Conservation (phyloP, 148 eudicot genomes). For the Cornus controversa region DNA sequence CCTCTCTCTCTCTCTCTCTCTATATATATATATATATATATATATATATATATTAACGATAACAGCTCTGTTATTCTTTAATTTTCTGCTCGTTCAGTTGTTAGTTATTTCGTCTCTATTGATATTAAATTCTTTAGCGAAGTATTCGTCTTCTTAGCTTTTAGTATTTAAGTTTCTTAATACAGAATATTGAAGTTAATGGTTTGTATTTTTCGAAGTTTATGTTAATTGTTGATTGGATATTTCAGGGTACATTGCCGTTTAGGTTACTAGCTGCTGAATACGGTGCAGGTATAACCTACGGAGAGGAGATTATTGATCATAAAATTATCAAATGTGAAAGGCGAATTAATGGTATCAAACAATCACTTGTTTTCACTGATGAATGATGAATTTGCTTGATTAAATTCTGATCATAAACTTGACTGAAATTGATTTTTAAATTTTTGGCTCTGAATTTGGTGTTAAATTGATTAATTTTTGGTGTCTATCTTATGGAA, state of each 20-base stretch:
- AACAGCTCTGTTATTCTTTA: background rate
- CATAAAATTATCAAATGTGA: conserved; percentile 84
- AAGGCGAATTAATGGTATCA: conserved; percentile 53
- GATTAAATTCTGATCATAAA: too few relatives aligned
- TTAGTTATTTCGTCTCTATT: background rate
- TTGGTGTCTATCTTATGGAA: too few relatives aligned
- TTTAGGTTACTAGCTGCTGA: conserved; percentile 73
- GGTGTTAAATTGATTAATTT: too few relatives aligned
- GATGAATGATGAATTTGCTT: too few relatives aligned
- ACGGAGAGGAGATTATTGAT: conserved; percentile 90
- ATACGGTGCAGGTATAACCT: conserved; percentile 84
- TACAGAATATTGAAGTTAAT: background rate
- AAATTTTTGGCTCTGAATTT: too few relatives aligned
- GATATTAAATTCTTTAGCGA: background rate
- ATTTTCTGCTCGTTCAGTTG: background rate
- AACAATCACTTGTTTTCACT: background rate
- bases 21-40: too few relatives aligned
- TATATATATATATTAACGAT: too few relatives aligned
- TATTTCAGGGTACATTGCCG: conserved; percentile 75
- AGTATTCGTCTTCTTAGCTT: too few relatives aligned
- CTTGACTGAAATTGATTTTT: too few relatives aligned
- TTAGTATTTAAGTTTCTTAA: background rate
- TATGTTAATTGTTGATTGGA: background rate
- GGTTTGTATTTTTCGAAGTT: background rate
- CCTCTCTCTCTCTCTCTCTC: background rate